Base-by-base conservation (phyloP, 2,329 filamentous ascomycete species). In the Cladosporium phlei region DNA sequence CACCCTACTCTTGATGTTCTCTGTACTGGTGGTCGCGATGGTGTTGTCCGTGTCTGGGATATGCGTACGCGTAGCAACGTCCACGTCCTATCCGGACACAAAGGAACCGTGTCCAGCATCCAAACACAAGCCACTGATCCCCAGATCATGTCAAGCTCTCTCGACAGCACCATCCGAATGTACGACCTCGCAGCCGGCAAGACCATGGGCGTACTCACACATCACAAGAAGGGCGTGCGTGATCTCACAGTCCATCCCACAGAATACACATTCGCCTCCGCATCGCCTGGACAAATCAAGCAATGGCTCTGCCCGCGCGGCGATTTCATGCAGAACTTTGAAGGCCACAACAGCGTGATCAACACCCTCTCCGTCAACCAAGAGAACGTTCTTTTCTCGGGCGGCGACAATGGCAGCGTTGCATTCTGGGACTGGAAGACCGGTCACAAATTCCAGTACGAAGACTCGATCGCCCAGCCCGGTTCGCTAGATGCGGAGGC, bases 371-470 rank as follows among this genome's bases (percentile, higher is more conserved):
- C 88, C 33, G 89, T 93, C 24, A 98, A 98, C 66, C 87, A 94
- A 60, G 88, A 96, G 64, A 93, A 96, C 59, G 88, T 97, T 12
- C 70, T 98, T 49, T 96, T 98, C 68, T 93, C 89, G 2, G 93
- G 93, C 47, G 91, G 84, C 37, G 93, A 98, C 62, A 96, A 98
- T 59, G 93, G 94, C 30, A 94, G 87, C 27, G 93, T 97, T 75
- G 87, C 82, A 56, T 98, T 98, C 74, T 98, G 90, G 86, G 94
- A 98, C 66, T 98, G 93, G 93, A 97, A 97, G 71, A 86, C 89
- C 0, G 93, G 94, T 0, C 82, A 98, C 64, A 79, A 86, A 38
- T 98, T 93, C 72, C 93, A 98, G 69, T 79, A 82, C 7, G 77
- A 91, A 10, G 90, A 98, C 57, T 95, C 88, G 3, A 88, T 88